phyloP scores from a whole-genome alignment of 2,329 filamentous ascomycete species.

The Plenodomus biglobosus region DNA sequence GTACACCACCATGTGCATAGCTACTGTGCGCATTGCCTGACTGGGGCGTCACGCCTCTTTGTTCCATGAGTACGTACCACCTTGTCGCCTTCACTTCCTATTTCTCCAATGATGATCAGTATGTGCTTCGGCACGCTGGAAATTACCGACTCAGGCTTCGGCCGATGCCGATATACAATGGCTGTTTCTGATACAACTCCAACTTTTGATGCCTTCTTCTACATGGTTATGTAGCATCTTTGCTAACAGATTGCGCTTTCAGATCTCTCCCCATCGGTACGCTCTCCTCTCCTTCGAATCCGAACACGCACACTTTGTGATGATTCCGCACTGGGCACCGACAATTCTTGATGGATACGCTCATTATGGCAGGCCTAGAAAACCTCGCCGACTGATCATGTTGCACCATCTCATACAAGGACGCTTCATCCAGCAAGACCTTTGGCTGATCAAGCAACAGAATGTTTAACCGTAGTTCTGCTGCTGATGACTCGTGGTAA shows the following conservation, averaged over 20 bases:
- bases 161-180: slow-evolving; percentile 45
- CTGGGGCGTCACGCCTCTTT: not conserved
- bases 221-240: slow-evolving; percentile 2
- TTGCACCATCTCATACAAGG: slow-evolving; percentile 3
- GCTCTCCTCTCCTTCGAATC: slow-evolving; percentile 15
- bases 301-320: slow-evolving; percentile 55
- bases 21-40: not conserved
- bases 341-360: slow-evolving; percentile 80
- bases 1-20: too few relatives aligned
- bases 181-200: slow-evolving; percentile 46
- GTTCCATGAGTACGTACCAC: slow-evolving; percentile 5
- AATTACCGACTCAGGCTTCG: slow-evolving; percentile 50
- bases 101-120: slow-evolving; percentile 42
- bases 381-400: slow-evolving; percentile 94
- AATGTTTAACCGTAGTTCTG: not conserved
- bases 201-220: slow-evolving; percentile 7
- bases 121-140: slow-evolving; percentile 48
- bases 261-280: slow-evolving; percentile 26
- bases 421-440: slow-evolving; percentile 1
- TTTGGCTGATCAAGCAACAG: slow-evolving; percentile 10
- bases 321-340: slow-evolving; percentile 98
- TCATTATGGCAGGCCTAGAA: slow-evolving; percentile 97
- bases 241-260: slow-evolving; percentile 15
- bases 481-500: slow-evolving; percentile 12
- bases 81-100: not conserved